Base-by-base conservation (phyloP, 73 alveolate genomes). In the Urostyla sp. region DNA sequence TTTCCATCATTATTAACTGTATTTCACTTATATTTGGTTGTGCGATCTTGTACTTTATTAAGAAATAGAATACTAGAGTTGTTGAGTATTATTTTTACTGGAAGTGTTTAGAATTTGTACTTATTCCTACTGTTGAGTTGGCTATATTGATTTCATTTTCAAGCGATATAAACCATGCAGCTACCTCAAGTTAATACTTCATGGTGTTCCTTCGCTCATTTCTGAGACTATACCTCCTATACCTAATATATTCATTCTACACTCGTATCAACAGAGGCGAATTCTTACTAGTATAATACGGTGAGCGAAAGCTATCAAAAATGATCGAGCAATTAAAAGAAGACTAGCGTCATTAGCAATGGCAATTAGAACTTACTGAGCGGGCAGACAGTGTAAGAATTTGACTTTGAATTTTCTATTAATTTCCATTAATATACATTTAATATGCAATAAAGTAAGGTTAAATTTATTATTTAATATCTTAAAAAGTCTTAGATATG, bases 401-500 rank as follows among this genome's bases (percentile, higher is more conserved):
- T 6, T 55, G 72, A 55, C 24, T 40, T 40, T n/a, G n/a, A n/a
- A n/a, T n/a, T n/a, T n/a, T n/a, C n/a, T n/a, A n/a, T n/a, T n/a
- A n/a, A n/a, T n/a, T n/a, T n/a, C n/a, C n/a, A n/a, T n/a, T n/a
- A n/a, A n/a, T n/a, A n/a, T n/a, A n/a, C n/a, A n/a, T n/a, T n/a
- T n/a, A 11, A 11, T 40, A 40, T 40, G 51, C 51, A 40, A 40
- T 40, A 40, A 40, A 11, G 10, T 40, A 40, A n/a, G n/a, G 37
- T 63, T 2, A 24, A 63, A 63, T 57, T 63, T 63, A 63, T 63
- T 63, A 49, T 48, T 69, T 34, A 69, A 49, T 69, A 69, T 56
- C 48, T 69, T 37, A 69, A 69, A 3, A 69, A 66, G 38, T n/a
- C n/a, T n/a, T 31, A 18, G 26, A 23, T 35, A 69, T 48, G 67